A percentile compares a stretch with the other conserved stretches of the same genome.
phyloP scores from a whole-genome alignment of 139 green algal species.

The Chlamydomonas incerta region DNA sequence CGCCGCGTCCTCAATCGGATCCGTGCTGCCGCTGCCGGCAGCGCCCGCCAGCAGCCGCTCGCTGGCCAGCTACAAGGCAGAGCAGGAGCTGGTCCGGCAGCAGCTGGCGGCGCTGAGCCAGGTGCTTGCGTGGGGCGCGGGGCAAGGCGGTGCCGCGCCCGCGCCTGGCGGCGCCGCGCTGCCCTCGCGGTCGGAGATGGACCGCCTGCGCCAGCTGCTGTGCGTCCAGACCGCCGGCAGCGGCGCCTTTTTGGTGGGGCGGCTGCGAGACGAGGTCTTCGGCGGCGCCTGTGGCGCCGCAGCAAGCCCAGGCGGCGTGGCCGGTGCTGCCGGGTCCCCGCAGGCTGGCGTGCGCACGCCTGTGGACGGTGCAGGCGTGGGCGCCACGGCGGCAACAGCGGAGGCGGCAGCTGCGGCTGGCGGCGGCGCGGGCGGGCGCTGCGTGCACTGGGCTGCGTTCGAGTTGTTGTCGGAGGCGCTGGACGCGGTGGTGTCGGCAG shows the following conservation, averaged over 20 bases:
- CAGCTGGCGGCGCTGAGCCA: constrained; percentile 9
- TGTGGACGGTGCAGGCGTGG: too few relatives aligned
- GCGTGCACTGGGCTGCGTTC: constrained; percentile 8
- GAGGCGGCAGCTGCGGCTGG: too few relatives aligned
- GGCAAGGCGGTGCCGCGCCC: not conserved
- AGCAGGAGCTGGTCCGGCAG: constrained; percentile 24
- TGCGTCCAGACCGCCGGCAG: constrained; percentile 1
- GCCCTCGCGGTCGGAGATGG: constrained; percentile 5
- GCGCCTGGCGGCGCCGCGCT: not conserved
- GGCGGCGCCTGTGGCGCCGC: too few relatives aligned
- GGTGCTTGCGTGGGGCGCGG: constrained; percentile 34
- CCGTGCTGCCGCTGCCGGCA: not conserved
- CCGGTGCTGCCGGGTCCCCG: too few relatives aligned
- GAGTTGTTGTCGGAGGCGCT: constrained; percentile 18
- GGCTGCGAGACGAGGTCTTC: constrained; percentile 43
- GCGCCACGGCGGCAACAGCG: too few relatives aligned
- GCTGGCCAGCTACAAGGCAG: not conserved
- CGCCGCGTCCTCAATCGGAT: not conserved
- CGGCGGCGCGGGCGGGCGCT: not conserved
- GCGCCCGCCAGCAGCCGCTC: not conserved
- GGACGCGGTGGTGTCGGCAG: constrained; percentile 7
- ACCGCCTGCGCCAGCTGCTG: constrained; percentile 18
- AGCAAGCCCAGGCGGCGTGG: too few relatives aligned
- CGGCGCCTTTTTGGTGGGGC: constrained; percentile 47
- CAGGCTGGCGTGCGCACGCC: not conserved